These are phyloP conservation scores for Rhizophora apiculata DNA, from an alignment of 345 rosid species.

Conservation along the genomic window DNA sequence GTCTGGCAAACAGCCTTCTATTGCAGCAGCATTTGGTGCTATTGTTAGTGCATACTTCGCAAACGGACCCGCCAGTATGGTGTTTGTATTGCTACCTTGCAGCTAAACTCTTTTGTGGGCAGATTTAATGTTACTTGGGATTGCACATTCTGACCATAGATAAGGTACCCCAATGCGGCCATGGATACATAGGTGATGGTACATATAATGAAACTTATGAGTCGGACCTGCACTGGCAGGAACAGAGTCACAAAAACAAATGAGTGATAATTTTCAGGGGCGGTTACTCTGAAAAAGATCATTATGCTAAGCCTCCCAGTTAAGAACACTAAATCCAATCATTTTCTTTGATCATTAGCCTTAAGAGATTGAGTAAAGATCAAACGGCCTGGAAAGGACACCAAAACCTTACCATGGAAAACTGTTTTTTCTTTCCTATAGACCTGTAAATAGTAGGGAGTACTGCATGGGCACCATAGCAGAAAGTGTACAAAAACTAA, in stretches of 20 bases:
- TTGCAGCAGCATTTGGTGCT: conserved; percentile 47
- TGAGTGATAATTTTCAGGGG: no score
- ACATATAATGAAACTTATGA: conserved; percentile 48
- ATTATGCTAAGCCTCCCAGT: no score
- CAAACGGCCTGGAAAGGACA: no score
- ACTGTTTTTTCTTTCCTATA: conserved; percentile 40
- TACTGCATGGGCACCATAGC: conserved; percentile 44
- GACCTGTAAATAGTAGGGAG: conserved; percentile 50
- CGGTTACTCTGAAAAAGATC: no score
- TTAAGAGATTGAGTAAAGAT: no score
- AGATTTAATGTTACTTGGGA: conserved; percentile 63
- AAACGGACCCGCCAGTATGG: conserved; percentile 55
- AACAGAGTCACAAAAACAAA: not conserved
- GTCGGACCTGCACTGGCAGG: conserved; percentile 38
- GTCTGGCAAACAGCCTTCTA: conserved; percentile 31
- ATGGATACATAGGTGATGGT: conserved; percentile 49
- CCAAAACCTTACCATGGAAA: conserved; percentile 27
- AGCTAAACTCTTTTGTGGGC: conserved; percentile 40
- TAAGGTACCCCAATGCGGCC: conserved; percentile 56
- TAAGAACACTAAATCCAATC: no score
- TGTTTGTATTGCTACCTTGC: conserved; percentile 60
- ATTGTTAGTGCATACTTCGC: conserved; percentile 59
- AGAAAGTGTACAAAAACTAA: conserved; percentile 41
- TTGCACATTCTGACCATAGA: conserved; percentile 45
- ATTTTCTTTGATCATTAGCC: no score